Conservation (phyloP, 2,329 filamentous ascomycete species). For the Trichoderma sp. region DNA sequence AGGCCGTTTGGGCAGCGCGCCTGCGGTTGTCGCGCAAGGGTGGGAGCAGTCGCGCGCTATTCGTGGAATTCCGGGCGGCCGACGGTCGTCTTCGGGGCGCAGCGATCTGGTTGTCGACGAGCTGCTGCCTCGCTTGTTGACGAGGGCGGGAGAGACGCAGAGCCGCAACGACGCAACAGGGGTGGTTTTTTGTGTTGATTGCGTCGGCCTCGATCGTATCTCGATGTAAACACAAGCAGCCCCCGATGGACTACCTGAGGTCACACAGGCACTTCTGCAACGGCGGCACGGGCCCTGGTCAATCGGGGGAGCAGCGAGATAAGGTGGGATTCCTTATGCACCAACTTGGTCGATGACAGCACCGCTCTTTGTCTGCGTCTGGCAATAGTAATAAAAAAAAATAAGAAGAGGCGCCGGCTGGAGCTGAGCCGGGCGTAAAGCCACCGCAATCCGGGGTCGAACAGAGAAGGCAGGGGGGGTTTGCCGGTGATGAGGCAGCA, state of each 20-base stretch:
- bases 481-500: not conserved
- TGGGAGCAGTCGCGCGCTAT: slow-evolving; percentile 2
- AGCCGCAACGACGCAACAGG: not conserved
- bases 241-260: not conserved
- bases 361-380: not conserved
- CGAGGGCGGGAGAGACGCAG: not conserved
- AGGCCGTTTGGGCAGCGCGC: slow-evolving; percentile 24
- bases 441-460: slow-evolving; percentile 11
- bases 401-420: not conserved
- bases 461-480: not conserved
- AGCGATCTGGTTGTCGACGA: not conserved
- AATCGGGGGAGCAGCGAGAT: slow-evolving; percentile 7
- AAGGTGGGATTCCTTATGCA: slow-evolving; percentile 19
- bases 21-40: slow-evolving; percentile 7
- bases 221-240: slow-evolving; percentile 23
- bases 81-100: not conserved
- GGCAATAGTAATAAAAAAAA: not conserved
- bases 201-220: slow-evolving; percentile 12
- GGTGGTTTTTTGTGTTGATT: not conserved
- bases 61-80: slow-evolving; percentile 8
- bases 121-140: not conserved
- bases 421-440: slow-evolving; percentile 22
- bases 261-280: not conserved
- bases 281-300: slow-evolving; percentile 13
- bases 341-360: slow-evolving; percentile 4